Evolutionary conservation across 768 basidiomycete genomes (phyloP).

Genomic region (Auricularia auricula-judae): DNA sequence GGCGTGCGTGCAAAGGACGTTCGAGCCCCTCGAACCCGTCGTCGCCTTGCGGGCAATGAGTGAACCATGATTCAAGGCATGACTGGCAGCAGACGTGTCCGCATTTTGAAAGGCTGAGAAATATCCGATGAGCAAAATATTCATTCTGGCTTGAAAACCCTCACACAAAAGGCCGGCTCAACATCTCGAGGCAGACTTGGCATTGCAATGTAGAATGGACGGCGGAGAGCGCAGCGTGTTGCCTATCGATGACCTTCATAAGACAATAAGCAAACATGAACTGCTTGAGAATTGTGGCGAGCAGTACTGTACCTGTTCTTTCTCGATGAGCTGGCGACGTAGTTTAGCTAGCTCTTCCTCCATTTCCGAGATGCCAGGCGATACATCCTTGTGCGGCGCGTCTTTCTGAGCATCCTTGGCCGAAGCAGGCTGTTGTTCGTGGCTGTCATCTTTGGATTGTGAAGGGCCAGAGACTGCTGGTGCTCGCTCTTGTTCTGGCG

Average conservation of each 20-base stretch:
- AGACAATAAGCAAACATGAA: not conserved
- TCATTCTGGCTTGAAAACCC: slow-evolving; percentile 67
- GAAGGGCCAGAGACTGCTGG: not conserved
- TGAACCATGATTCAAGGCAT: slow-evolving; percentile 65
- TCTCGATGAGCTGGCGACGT: not conserved
- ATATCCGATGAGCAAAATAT: slow-evolving; percentile 30
- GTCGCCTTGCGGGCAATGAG: slow-evolving; percentile 26
- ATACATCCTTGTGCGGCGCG: not conserved
- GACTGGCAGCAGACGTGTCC: slow-evolving; percentile 6
- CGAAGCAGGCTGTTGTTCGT: not conserved
- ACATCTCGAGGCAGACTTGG: slow-evolving; percentile 67
- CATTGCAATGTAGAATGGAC: slow-evolving; percentile 59
- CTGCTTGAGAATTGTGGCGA: not conserved
- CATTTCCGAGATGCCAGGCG: not conserved
- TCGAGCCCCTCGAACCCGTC: slow-evolving; percentile 7
- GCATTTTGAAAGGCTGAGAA: not conserved
- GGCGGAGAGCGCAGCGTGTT: slow-evolving; percentile 41
- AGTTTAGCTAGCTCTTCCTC: not conserved
- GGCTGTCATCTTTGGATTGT: not conserved
- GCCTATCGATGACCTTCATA: slow-evolving; percentile 36
- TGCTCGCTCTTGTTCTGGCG: too few species aligned
- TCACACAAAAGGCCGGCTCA: slow-evolving; percentile 63
- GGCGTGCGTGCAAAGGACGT: slow-evolving; percentile 21
- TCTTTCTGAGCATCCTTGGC: not conserved
- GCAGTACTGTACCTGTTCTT: not conserved